Evolutionary conservation across 306 rosid genomes (phyloP), one percentile per base, ranked within the genome.

Genomic region (Lathyrus sativus): DNA sequence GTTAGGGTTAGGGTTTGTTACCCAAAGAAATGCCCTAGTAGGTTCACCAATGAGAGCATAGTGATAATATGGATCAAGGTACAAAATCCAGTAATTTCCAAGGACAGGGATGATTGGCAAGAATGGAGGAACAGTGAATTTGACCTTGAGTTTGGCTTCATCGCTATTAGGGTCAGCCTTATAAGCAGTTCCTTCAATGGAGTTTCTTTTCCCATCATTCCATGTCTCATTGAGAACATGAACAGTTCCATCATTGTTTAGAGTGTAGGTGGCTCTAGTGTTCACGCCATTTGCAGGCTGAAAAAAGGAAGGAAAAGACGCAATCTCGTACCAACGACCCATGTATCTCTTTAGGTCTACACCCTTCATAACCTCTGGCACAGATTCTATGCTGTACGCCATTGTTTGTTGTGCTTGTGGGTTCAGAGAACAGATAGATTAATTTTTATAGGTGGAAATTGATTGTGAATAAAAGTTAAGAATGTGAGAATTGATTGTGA

Each of bases 321-420:
- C 96, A 13, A 93, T 90, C 78, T 93, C 98, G 43, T 90, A 93
- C 98, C 98, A 93, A 2, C 96, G 80, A 0, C 98, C 98, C 96
- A 88, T 90, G 81, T 88, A 93, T 53, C 87, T 70, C 70, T 78
- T 7, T 7, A 93, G 1, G 64, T 93, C 96, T 14, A 93, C 48
- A 14, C 74, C 78, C 79, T 70, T 86, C 75, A 84, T 88, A 5
- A 85, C 97, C 3, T 80, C 72, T 0, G 39, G 39, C 37, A 33
- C 9, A 6, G 9, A 7, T 35, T 33, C 37, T 6, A 33, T 33
- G 37, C 6, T 6, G 7, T 33, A 33, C 5, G 37, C 37, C 37
- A 33, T 33, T 33, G 37, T 33, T 19, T 19, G 22, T 31, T 4
- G 35, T 31, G 6, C 1, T 31, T 33, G 8, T 33, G 7, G 35